phyloP scores from a whole-genome alignment of 108 stramenopile genomes.

The Nitzschia sp. region DNA sequence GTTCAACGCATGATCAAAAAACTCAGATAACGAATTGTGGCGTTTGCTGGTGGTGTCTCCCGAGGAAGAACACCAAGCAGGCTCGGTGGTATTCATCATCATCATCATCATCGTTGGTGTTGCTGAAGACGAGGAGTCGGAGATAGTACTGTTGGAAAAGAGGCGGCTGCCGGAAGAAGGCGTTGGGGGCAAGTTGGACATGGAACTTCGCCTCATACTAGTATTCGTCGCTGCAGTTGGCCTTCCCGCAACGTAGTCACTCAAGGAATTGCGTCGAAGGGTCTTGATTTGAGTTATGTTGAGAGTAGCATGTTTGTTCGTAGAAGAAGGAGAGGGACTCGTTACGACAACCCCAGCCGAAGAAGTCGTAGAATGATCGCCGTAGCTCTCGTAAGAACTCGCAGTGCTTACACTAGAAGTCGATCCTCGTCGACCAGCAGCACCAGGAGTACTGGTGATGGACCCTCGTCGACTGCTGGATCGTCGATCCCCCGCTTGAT shows the following conservation, averaged over 20 bases:
- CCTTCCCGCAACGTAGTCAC: constrained; percentile 7
- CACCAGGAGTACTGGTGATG: background rate
- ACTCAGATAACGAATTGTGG: constrained; percentile 5
- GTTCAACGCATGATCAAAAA: constrained; percentile 11
- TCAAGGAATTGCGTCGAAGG: constrained; percentile 17
- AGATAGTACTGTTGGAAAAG: background rate
- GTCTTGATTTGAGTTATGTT: background rate
- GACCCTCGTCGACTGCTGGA: no score
- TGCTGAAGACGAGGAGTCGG: background rate
- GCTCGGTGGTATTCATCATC: background rate
- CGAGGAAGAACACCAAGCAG: background rate
- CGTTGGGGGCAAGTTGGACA: background rate
- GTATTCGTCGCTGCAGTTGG: background rate
- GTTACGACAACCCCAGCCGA: no score
- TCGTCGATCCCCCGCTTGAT: constrained; percentile 24
- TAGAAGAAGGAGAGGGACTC: background rate
- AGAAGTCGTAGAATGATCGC: background rate
- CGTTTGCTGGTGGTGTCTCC: background rate
- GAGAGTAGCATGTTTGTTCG: no score
- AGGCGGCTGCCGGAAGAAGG: background rate
- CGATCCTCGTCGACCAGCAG: constrained; percentile 2
- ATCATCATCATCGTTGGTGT: no score
- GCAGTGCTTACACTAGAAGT: background rate
- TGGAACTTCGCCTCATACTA: background rate
- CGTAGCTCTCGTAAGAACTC: constrained; percentile 2